Conservation (phyloP, 176 grass and related monocot species). For the Tillandsia leiboldiana region DNA sequence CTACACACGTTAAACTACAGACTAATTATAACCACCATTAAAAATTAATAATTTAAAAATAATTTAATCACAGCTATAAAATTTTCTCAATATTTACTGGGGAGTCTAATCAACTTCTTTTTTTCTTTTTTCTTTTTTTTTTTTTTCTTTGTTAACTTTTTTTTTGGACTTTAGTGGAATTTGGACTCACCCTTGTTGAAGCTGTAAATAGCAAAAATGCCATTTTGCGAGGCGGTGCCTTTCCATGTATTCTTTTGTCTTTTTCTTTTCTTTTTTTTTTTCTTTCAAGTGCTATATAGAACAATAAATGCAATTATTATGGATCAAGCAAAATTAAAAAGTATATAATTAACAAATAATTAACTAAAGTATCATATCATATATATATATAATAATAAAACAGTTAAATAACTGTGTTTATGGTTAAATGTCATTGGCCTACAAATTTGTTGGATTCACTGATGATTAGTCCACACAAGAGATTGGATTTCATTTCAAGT, state of each 20-base stretch:
- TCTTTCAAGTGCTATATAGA: neutral
- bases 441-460: neutral
- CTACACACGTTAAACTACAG: too few relatives aligned
- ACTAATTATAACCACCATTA: too few relatives aligned
- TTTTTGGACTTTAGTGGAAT: neutral
- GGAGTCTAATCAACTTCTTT: neutral
- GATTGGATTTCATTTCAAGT: neutral
- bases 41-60: too few relatives aligned
- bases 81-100: too few relatives aligned
- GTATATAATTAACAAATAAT: too few relatives aligned
- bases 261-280: neutral
- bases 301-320: too few relatives aligned
- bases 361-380: too few relatives aligned
- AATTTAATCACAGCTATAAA: too few relatives aligned
- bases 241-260: neutral
- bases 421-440: too few relatives aligned
- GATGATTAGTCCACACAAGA: neutral
- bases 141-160: neutral
- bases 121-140: neutral
- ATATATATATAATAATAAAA: too few relatives aligned
- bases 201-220: neutral
- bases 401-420: too few relatives aligned
- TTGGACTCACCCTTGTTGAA: neutral
- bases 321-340: too few relatives aligned
- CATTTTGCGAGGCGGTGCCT: neutral